Evolutionary conservation across 441 rosid genomes (phyloP), one percentile per base, ranked within the genome.

Genomic region (Jatropha podagrica): DNA sequence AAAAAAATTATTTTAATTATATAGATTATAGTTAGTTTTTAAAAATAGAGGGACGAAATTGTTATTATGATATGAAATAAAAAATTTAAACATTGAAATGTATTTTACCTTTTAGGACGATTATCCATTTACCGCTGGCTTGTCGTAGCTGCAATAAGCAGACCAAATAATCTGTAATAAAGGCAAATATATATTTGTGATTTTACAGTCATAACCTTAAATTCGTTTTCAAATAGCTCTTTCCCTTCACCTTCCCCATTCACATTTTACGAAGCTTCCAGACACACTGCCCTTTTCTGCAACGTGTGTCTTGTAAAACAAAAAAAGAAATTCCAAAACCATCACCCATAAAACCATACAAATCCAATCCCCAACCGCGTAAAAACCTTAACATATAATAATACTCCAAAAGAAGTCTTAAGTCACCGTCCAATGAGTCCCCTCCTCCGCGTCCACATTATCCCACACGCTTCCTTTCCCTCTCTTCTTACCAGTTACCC

Each of bases 391-490:
- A 32, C 17, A 59, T 1, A 42, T 27, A 61, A 61, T 60, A 27
- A 8, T 27, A 18, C 15, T 14, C 54, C 3, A 63, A 78, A 66
- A 26, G 46, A 26, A 37, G 75, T 73, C 73, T 77, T 32, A 40
- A 67, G 55, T 61, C 79, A 62, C 71, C 74, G 79, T 80, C 82
- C 76, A 67, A 49, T 20, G 26, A 26, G 26, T 15, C 62, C 49
- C 48, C 26, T 5, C 2, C 64, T 6, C 62, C 72, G 79, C 74
- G 74, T 76, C 72, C 76, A 60, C 74, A 71, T 68, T 32, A 8
- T 48, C 68, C 7, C 65, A 74, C 82, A 17, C 82, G 75, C 80
- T 76, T 76, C 68, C 71, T 54, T 14, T 17, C 64, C 71, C 40
- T 4, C 23, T 46, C 12, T 32, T 32, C 32, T 32, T 32, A 32